phyloP scores from a whole-genome alignment of 78 protist genomes.

The Dictyostelium brefeldianum region DNA sequence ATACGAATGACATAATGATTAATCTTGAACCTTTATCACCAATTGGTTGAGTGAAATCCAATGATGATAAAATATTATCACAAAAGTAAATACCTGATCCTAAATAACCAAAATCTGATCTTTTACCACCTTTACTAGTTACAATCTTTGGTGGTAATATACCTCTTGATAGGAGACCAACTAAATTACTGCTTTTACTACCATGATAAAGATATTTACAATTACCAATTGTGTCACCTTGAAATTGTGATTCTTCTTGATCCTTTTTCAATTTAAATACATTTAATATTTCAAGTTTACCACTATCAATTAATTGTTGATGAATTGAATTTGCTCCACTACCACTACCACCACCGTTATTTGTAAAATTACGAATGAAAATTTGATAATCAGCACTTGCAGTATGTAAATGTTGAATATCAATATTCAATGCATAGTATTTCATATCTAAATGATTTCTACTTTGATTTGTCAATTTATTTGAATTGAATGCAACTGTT shows the following conservation, averaged over 20 bases:
- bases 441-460: slow-evolving; percentile 4
- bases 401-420: not conserved
- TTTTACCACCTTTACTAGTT: not conserved
- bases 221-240: slow-evolving; percentile 26
- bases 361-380: not conserved
- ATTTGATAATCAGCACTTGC: slow-evolving; percentile 1
- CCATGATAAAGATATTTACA: slow-evolving; percentile 47
- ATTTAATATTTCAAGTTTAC: slow-evolving; percentile 2
- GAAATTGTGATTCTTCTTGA: too few species aligned
- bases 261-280: not conserved
- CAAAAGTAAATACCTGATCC: slow-evolving; percentile 56
- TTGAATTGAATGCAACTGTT: not conserved
- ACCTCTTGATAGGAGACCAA: slow-evolving; percentile 48
- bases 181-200: slow-evolving; percentile 12
- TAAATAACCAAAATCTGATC: slow-evolving; percentile 60
- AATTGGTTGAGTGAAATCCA: not conserved
- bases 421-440: not conserved
- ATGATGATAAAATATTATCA: not conserved
- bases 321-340: not conserved
- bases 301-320: not conserved
- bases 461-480: not conserved
- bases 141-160: slow-evolving; percentile 25
- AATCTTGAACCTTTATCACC: not conserved
- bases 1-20: slow-evolving; percentile 9
- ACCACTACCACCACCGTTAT: not conserved